A percentile compares a stretch with the other conserved stretches of the same genome.
Conservation (phyloP, 1,284 basidiomycete genomes). For the Cutaneotrichosporon sp. region DNA sequence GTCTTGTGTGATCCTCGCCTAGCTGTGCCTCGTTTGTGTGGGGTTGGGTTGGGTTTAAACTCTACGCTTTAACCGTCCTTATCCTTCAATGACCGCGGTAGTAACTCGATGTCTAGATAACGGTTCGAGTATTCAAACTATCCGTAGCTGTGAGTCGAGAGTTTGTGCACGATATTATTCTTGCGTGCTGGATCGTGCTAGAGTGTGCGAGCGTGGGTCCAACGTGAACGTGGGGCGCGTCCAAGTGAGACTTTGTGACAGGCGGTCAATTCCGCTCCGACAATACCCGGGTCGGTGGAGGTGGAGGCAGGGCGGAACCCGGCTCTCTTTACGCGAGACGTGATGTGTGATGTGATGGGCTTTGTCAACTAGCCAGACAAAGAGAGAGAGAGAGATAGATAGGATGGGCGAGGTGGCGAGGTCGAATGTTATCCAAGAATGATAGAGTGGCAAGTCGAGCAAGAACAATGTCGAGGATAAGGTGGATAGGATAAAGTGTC, state of each 20-base stretch:
- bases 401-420: neutral
- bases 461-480: neutral
- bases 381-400: neutral
- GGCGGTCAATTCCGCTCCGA: neutral
- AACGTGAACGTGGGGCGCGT: neutral
- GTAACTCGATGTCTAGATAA: too few relatives aligned
- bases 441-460: neutral
- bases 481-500: neutral
- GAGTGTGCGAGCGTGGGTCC: neutral
- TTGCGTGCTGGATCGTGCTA: neutral
- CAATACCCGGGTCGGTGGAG: constrained; percentile 1
- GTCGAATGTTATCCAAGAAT: too few relatives aligned
- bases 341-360: neutral
- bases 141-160: too few relatives aligned
- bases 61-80: too few relatives aligned
- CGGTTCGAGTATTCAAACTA: too few relatives aligned
- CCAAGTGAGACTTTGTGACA: neutral
- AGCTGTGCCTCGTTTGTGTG: too few relatives aligned
- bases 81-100: too few relatives aligned
- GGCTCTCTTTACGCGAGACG: neutral
- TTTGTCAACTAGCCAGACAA: neutral
- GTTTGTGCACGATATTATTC: too few relatives aligned
- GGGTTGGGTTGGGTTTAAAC: too few relatives aligned
- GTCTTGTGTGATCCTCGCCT: neutral
- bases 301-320: neutral